Evolutionary conservation across 2,329 filamentous ascomycete species (phyloP).

Genomic region (Colletotrichum sp.): DNA sequence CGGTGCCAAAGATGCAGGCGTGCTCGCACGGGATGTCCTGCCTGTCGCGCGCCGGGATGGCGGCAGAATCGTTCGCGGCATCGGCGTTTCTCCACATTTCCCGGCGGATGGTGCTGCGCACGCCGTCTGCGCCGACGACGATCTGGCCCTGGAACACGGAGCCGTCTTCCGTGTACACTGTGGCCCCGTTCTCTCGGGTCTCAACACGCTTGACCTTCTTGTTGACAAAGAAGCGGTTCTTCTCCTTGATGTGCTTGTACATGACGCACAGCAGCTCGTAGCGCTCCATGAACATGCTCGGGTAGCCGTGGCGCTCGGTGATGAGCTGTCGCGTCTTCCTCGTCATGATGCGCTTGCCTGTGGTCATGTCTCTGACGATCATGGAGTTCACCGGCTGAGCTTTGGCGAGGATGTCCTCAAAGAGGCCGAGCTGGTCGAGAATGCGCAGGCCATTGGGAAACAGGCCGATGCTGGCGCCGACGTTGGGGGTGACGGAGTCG

Average conservation of each 20-base stretch:
- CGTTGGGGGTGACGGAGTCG: conserved; percentile 43
- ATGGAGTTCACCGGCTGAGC: neutral
- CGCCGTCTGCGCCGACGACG: conserved; percentile 44
- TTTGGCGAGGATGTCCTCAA: conserved; percentile 10
- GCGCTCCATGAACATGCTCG: conserved; percentile 38
- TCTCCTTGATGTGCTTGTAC: conserved; percentile 37
- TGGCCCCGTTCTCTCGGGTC: conserved; percentile 16
- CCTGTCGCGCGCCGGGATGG: conserved; percentile 1
- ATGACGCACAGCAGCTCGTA: conserved; percentile 37
- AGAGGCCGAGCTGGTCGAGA: conserved; percentile 54
- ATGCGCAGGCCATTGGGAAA: conserved; percentile 47
- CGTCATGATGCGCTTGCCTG: conserved; percentile 11
- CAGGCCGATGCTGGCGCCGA: conserved; percentile 54
- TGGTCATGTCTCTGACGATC: neutral
- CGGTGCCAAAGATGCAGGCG: conserved; percentile 17
- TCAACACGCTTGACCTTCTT: conserved; percentile 23
- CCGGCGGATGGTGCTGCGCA: conserved; percentile 40
- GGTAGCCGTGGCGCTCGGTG: conserved; percentile 32
- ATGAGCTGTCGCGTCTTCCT: neutral
- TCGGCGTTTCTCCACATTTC: conserved; percentile 30
- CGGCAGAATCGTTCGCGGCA: neutral
- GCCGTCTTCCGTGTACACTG: conserved; percentile 36
- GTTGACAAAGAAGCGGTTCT: conserved; percentile 18
- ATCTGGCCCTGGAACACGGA: conserved; percentile 33
- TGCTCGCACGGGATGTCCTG: conserved; percentile 8